Evolutionary conservation across 2,329 filamentous ascomycete species (phyloP), one percentile per base, ranked within the genome.

Genomic region (Fusarium guadeloupense): DNA sequence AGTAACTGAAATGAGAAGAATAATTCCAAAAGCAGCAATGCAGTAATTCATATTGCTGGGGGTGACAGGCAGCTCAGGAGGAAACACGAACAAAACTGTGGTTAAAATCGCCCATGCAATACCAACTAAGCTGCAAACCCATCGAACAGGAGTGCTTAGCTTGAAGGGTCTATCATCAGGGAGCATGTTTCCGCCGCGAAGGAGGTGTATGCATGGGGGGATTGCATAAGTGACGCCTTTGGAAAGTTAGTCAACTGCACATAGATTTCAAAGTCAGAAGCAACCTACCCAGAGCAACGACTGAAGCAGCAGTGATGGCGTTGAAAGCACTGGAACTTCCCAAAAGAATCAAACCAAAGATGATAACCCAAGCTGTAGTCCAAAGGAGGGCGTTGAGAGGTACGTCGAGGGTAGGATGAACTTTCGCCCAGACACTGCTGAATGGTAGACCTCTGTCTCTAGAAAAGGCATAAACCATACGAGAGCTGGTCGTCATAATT

Each of bases 71-170:
- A 87, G 69, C 8, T 81, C 81, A 0, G 90, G 89, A 4, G 90
- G 90, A 74, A 92, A 91, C 17, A 92, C 81, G 75, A 92, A 92
- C 1, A 93, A 80, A 1, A 92, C 85, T 0, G 89, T 92, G 0
- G 89, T 92, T n/a, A 92, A 72, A 12, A 85, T 76, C 2, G 88
- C 84, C 75, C 89, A 93, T 0, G 78, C 77, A 40, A 93, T 80
- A 6, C 89, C 89, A 23, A 74, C 53, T 25, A 72, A 54, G 53
- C 77, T 75, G 47, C 69, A 57, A 5, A 70, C 57, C 78, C 78
- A 80, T 28, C 78, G 73, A 1, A 76, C 54, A 4, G 69, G 71
- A 3, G 64, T 60, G 25, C 72, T 69, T 16, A 80, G 70, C 61
- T 74, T 76, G 66, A 79, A 80, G 0, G 71, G 62, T 4, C 75